A percentile compares a stretch with the other conserved stretches of the same genome.
These are phyloP conservation scores for Cryphonectria naterciae DNA, from an alignment of 2,329 filamentous ascomycete species.

Conservation along the genomic window DNA sequence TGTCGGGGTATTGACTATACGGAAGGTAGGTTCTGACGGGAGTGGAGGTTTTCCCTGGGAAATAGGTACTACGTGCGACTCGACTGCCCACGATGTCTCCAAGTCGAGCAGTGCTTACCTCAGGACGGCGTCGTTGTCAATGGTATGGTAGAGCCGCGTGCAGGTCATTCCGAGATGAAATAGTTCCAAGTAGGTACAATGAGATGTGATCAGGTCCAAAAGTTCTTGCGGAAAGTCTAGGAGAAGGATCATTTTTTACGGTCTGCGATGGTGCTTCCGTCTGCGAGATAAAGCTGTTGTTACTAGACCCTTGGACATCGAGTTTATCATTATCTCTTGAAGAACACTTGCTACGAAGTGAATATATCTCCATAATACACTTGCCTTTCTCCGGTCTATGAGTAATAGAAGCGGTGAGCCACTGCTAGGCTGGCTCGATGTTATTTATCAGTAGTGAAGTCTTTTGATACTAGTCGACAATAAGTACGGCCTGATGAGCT, in stretches of 20 bases:
- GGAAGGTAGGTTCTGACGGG: neutral
- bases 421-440: neutral
- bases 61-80: neutral
- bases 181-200: neutral
- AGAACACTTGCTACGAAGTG: neutral
- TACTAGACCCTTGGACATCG: neutral
- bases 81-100: neutral
- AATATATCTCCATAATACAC: too few relatives aligned
- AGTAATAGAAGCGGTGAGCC: neutral
- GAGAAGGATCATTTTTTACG: neutral
- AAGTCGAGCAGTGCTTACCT: neutral
- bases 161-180: neutral
- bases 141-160: neutral
- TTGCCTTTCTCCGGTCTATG: neutral
- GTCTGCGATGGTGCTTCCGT: neutral
- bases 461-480: too few relatives aligned
- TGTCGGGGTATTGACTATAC: neutral
- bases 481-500: too few relatives aligned
- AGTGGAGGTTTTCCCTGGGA: neutral
- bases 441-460: neutral
- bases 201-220: neutral
- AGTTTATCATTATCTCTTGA: neutral
- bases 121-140: neutral
- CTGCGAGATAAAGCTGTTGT: too few relatives aligned
- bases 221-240: neutral